Percentiles rank a stretch among this genome's conserved stretches.
Evolutionary conservation across 2,329 filamentous ascomycete genomes (phyloP).

Genomic region (Hypomyces rosellus): DNA sequence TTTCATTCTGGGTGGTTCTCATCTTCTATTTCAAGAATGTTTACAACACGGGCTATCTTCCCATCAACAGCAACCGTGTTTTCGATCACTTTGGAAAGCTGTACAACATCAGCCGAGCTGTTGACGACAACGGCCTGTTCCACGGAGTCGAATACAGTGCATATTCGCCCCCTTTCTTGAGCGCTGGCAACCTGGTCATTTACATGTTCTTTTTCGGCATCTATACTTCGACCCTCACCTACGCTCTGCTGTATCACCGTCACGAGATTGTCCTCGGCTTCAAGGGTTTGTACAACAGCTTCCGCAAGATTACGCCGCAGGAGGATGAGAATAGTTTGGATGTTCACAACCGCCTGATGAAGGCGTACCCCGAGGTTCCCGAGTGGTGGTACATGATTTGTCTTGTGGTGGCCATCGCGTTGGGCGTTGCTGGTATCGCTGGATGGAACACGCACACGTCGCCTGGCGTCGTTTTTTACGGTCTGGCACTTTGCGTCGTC

Average conservation of each 20-base stretch:
- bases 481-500: conserved; percentile 41
- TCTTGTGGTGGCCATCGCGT: conserved; percentile 37
- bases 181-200: conserved; percentile 43
- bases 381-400: conserved; percentile 49
- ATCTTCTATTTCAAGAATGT: conserved; percentile 54
- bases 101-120: conserved; percentile 40
- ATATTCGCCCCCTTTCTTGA: conserved; percentile 47
- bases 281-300: conserved; percentile 39
- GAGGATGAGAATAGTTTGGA: conserved; percentile 35
- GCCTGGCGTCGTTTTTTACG: conserved; percentile 45
- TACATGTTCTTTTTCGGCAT: conserved; percentile 52
- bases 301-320: conserved; percentile 33
- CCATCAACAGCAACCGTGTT: conserved; percentile 46
- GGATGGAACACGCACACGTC: conserved; percentile 46
- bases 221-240: conserved; percentile 46
- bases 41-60: conserved; percentile 50
- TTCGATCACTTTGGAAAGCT: conserved; percentile 42
- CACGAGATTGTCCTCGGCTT: conserved; percentile 45
- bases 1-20: conserved; percentile 48
- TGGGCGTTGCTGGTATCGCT: conserved; percentile 41
- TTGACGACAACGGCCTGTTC: conserved; percentile 39
- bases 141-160: conserved; percentile 38
- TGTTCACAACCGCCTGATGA: conserved; percentile 44
- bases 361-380: conserved; percentile 40
- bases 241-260: conserved; percentile 46